Evolutionary conservation across 2,329 filamentous ascomycete genomes (phyloP).

Genomic region (Diplodia corticola): DNA sequence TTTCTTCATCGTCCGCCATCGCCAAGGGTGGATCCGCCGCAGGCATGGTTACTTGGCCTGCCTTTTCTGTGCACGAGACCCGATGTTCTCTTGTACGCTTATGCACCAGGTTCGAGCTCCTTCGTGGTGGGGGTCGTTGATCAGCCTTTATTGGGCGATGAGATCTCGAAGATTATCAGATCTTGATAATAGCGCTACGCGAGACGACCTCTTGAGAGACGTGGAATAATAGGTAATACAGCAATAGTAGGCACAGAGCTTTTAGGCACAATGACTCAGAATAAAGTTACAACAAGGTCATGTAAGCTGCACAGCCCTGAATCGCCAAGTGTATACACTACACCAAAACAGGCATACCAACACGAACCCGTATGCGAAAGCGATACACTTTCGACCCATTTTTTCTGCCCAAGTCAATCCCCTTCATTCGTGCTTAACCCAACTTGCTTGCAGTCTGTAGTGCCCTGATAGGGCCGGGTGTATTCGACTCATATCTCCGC

Average conservation of each 20-base stretch:
- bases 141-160: not conserved
- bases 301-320: not conserved
- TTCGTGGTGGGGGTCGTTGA: not conserved
- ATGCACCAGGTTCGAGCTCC: too few species aligned
- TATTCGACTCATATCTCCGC: not conserved
- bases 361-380: not conserved
- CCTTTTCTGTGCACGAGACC: not conserved
- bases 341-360: not conserved
- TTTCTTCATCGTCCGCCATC: not conserved
- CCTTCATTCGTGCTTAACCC: not conserved
- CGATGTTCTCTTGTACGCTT: too few species aligned
- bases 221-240: not conserved
- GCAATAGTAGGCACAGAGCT: not conserved
- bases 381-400: not conserved
- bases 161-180: not conserved
- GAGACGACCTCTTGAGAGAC: too few species aligned
- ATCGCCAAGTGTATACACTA: not conserved
- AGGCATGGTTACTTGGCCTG: not conserved
- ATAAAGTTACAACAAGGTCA: not conserved
- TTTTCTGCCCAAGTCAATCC: not conserved
- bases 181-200: not conserved
- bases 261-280: not conserved
- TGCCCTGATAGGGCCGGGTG: not conserved
- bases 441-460: too few species aligned
- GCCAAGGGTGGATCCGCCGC: not conserved